Evolutionary conservation across 2,329 filamentous ascomycete genomes (phyloP).

Genomic region (Aquanectria penicillioides): DNA sequence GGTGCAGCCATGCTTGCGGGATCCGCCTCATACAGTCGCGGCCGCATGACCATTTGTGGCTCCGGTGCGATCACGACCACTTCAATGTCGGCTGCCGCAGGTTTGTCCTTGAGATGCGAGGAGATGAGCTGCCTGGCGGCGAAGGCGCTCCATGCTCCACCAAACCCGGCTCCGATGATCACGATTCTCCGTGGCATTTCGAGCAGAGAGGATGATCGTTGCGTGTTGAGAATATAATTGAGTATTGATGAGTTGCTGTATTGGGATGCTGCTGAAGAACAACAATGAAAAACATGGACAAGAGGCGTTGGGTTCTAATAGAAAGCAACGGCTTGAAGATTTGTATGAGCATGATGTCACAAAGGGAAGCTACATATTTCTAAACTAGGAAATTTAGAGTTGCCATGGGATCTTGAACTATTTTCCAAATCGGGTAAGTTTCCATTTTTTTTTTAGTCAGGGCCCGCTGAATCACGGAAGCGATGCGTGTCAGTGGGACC

Average conservation of each 20-base stretch:
- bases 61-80: conserved; percentile 46
- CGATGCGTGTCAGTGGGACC: no score
- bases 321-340: neutral
- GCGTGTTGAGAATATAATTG: neutral
- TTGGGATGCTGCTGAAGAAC: neutral
- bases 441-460: no score
- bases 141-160: conserved; percentile 56
- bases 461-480: no score
- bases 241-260: neutral
- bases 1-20: conserved; percentile 30
- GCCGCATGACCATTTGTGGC: conserved; percentile 43
- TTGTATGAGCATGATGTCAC: conserved; percentile 2
- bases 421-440: conserved; percentile 3
- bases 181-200: conserved; percentile 48
- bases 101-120: conserved; percentile 5
- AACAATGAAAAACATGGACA: neutral
- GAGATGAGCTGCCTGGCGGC: conserved; percentile 43
- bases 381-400: no score
- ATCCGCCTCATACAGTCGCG: conserved; percentile 46
- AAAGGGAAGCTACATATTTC: no score
- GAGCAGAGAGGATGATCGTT: neutral
- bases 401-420: no score
- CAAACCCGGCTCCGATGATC: conserved; percentile 72
- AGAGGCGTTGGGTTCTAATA: neutral
- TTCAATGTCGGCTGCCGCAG: conserved; percentile 28